phyloP scores from a whole-genome alignment of 768 basidiomycete species.

The Suillus brevipes region DNA sequence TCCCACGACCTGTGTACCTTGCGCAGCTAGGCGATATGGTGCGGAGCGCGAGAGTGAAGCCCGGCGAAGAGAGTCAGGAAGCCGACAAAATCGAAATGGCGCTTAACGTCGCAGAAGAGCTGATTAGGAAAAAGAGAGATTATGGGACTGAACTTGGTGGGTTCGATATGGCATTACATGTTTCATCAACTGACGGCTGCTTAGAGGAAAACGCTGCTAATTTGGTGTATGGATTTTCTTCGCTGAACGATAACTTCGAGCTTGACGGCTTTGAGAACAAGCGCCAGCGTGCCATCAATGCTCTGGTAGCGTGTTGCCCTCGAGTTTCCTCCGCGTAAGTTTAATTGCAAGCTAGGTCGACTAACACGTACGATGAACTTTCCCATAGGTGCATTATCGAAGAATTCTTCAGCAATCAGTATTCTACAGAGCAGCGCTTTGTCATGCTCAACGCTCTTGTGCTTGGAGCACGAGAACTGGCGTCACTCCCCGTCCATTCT shows the following conservation, averaged over 20 bases:
- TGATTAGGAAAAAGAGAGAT: conserved; percentile 79
- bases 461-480: conserved; percentile 82
- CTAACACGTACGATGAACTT: background rate
- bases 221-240: conserved; percentile 69
- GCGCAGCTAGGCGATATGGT: conserved; percentile 79
- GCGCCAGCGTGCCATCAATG: conserved; percentile 74
- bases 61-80: conserved; percentile 59
- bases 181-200: conserved; percentile 2
- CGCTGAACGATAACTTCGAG: conserved; percentile 84
- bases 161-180: background rate
- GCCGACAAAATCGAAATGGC: conserved; percentile 82
- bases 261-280: conserved; percentile 74
- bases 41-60: conserved; percentile 52
- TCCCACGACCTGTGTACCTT: conserved; percentile 86
- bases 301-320: conserved; percentile 81
- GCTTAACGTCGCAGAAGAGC: conserved; percentile 72
- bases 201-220: conserved; percentile 90
- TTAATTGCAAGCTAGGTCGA: background rate
- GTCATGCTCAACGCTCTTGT: conserved; percentile 86
- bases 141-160: conserved; percentile 90
- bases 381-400: conserved; percentile 72
- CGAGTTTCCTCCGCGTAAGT: conserved; percentile 77
- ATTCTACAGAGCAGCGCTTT: conserved; percentile 83
- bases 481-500: conserved; percentile 41
- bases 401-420: conserved; percentile 93